Evolutionary conservation across 345 rosid species (phyloP).

Genomic region (Gossypium mustelinum): DNA sequence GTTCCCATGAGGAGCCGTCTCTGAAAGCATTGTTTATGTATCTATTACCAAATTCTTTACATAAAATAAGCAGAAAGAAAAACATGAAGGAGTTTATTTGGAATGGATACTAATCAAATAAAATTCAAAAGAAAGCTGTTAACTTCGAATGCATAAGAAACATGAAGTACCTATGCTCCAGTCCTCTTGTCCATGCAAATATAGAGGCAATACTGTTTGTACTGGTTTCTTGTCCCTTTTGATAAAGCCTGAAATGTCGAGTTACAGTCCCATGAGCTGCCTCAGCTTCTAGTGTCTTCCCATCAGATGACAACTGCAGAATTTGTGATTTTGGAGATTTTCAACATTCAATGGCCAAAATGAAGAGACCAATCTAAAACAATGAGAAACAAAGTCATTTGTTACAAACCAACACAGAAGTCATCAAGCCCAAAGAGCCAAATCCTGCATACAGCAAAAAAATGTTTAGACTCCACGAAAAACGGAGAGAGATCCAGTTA

Average conservation of each 20-base stretch:
- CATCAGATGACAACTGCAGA: slow-evolving; percentile 84
- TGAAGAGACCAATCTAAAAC: not conserved
- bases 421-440: slow-evolving; percentile 97
- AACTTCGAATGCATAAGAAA: slow-evolving; percentile 24
- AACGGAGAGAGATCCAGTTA: not conserved
- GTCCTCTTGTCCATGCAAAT: slow-evolving; percentile 92
- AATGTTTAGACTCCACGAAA: slow-evolving; percentile 12
- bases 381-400: not conserved
- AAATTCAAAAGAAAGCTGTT: slow-evolving; percentile 16
- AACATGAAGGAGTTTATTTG: slow-evolving; percentile 34
- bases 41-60: not conserved
- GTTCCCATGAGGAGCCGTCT: too few relatives aligned
- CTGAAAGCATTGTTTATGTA: not conserved
- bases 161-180: slow-evolving; percentile 70
- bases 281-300: slow-evolving; percentile 91
- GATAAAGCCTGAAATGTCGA: slow-evolving; percentile 82
- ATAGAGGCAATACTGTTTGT: slow-evolving; percentile 96
- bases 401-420: slow-evolving; percentile 79
- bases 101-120: slow-evolving; percentile 13
- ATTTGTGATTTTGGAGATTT: slow-evolving; percentile 12
- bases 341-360: not conserved
- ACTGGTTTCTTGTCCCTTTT: slow-evolving; percentile 96
- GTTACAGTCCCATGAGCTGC: slow-evolving; percentile 99
- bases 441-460: slow-evolving; percentile 55
- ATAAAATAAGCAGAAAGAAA: not conserved